These are phyloP conservation scores for Tritrichomonas musculus DNA, from an alignment of 208 protist genomes.

Conservation along the genomic window DNA sequence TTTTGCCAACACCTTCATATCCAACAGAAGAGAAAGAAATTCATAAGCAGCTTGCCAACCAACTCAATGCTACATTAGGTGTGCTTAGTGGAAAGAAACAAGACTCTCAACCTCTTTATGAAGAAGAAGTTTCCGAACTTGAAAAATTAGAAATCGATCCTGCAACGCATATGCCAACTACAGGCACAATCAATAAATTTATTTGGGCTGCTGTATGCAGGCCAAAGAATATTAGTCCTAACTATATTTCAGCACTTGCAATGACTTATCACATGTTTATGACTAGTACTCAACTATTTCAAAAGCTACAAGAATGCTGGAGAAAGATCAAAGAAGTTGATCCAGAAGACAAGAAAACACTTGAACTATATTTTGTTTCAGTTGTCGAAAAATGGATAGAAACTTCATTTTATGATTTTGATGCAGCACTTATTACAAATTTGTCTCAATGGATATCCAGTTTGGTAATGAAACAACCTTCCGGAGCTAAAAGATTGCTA, in stretches of 20 bases:
- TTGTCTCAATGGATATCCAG: not conserved
- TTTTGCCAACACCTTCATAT: not conserved
- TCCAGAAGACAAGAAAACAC: not conserved
- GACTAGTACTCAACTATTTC: not conserved
- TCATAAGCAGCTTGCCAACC: not conserved
- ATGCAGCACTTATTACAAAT: not conserved
- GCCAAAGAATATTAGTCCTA: not conserved
- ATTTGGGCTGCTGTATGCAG: not conserved
- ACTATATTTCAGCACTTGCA: not conserved
- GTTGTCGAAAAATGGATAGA: slow-evolving; percentile 29
- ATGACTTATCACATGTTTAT: slow-evolving; percentile 25
- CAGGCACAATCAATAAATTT: not conserved
- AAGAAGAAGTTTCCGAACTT: not conserved
- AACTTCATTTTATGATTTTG: not conserved
- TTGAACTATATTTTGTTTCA: not conserved
- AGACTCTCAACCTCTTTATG: not conserved
- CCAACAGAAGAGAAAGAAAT: not conserved
- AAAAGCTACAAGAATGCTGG: not conserved
- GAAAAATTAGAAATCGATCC: not conserved
- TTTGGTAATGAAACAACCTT: not conserved
- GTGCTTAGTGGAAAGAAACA: not conserved
- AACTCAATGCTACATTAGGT: not conserved
- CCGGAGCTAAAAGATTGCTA: not conserved
- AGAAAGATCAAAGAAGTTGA: not conserved
- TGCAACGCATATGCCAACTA: not conserved